A percentile compares a stretch with the other conserved stretches of the same genome.
Conservation (phyloP, 495 filamentous ascomycete species). For the Aspergillus steynii region DNA sequence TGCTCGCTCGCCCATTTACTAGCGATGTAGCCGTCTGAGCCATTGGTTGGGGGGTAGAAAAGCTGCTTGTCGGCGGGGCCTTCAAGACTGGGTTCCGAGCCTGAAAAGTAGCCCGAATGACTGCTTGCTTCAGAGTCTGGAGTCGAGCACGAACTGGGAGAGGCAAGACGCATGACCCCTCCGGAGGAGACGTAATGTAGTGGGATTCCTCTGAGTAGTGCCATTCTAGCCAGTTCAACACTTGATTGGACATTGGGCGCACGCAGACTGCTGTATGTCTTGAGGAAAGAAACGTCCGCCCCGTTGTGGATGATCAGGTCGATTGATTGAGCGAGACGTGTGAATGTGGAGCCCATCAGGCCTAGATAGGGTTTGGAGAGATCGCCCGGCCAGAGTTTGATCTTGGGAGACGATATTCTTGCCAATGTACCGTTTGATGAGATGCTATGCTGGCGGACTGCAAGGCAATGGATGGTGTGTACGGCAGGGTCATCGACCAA, state of each 20-base stretch:
- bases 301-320: slow-evolving; percentile 3
- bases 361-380: not conserved
- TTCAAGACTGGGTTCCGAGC: not conserved
- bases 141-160: not conserved
- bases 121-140: not conserved
- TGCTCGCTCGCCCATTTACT: slow-evolving; percentile 2
- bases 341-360: not conserved
- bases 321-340: not conserved
- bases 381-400: not conserved
- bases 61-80: not conserved
- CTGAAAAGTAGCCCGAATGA: not conserved
- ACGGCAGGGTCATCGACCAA: slow-evolving; percentile 7
- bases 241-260: not conserved
- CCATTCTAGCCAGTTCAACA: not conserved
- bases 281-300: slow-evolving; percentile 1
- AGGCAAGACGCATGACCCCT: not conserved
- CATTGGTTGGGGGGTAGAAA: not conserved
- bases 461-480: slow-evolving; percentile 7
- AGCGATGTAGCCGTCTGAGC: slow-evolving; percentile 1
- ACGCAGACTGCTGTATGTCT: not conserved
- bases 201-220: not conserved
- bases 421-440: not conserved
- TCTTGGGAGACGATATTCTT: not conserved
- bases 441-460: not conserved
- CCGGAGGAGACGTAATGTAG: slow-evolving; percentile 1